Evolutionary conservation across 2,329 filamentous ascomycete genomes (phyloP).

Genomic region (Periconia sp.): DNA sequence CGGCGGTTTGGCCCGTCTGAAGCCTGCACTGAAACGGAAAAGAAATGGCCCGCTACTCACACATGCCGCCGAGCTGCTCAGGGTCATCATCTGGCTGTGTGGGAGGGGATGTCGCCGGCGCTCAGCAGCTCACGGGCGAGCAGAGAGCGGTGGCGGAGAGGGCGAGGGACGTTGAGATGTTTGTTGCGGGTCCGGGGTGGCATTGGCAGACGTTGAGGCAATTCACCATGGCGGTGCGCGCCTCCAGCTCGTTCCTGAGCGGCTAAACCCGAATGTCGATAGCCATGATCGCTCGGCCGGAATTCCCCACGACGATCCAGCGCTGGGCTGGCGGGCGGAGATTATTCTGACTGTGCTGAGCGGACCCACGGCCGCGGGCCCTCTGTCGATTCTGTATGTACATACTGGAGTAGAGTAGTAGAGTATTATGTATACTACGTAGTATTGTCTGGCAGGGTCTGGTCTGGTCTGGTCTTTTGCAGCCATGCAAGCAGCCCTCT

Average conservation of each 20-base stretch:
- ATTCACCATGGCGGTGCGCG: constrained; percentile 21
- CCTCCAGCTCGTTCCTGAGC: constrained; percentile 28
- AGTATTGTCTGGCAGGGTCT: too few species aligned
- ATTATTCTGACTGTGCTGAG: too few species aligned
- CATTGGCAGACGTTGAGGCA: constrained; percentile 16
- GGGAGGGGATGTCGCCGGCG: constrained; percentile 22
- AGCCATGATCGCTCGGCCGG: constrained; percentile 29
- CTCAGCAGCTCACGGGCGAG: constrained; percentile 20
- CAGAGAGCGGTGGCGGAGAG: constrained; percentile 7
- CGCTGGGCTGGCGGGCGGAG: too few species aligned
- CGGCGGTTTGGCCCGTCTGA: constrained; percentile 21
- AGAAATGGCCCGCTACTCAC: constrained; percentile 31
- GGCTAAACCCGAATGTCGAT: constrained; percentile 27
- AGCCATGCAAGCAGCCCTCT: too few species aligned
- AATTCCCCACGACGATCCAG: constrained; percentile 28
- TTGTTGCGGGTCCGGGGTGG: constrained; percentile 12
- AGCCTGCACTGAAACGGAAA: constrained; percentile 13
- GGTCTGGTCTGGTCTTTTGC: too few species aligned
- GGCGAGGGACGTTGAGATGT: too few species aligned
- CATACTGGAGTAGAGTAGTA: too few species aligned
- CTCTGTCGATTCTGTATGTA: too few species aligned
- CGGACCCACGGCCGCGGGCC: too few species aligned
- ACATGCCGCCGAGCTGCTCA: constrained; percentile 43
- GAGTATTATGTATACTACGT: too few species aligned
- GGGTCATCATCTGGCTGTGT: constrained; percentile 40